Evolutionary conservation across 495 filamentous ascomycete genomes (phyloP).

Genomic region (Penicillium goetzii): DNA sequence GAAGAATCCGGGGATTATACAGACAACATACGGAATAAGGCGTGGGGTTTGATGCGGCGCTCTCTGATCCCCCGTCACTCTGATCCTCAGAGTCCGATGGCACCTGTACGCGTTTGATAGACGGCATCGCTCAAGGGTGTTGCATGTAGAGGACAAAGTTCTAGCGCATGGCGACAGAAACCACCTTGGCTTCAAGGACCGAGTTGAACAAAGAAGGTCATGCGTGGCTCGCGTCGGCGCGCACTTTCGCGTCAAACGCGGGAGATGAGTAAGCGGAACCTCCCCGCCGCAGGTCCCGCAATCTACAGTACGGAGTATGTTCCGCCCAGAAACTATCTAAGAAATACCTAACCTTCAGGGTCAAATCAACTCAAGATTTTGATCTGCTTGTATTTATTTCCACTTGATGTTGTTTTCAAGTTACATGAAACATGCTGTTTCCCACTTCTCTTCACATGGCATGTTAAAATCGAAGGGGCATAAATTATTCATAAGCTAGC

Average conservation of each 20-base stretch:
- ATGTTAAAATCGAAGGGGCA: neutral
- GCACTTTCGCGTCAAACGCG: conserved; percentile 20
- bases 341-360: too few species aligned
- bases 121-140: conserved; percentile 34
- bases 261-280: conserved; percentile 19
- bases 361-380: neutral
- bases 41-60: conserved; percentile 48
- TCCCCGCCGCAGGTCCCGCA: neutral
- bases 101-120: conserved; percentile 53
- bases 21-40: conserved; percentile 47
- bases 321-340: neutral
- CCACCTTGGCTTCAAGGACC: neutral
- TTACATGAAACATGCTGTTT: neutral
- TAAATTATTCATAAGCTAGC: conserved; percentile 7
- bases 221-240: conserved; percentile 22
- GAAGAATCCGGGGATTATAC: neutral
- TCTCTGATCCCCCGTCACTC: conserved; percentile 35
- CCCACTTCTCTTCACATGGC: neutral
- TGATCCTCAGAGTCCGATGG: conserved; percentile 50
- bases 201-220: neutral
- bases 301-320: too few species aligned
- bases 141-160: neutral
- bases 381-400: neutral
- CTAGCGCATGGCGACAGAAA: conserved; percentile 14
- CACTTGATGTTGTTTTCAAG: neutral